phyloP scores from a whole-genome alignment of 208 protist species.

The Leishmania braziliensis region DNA sequence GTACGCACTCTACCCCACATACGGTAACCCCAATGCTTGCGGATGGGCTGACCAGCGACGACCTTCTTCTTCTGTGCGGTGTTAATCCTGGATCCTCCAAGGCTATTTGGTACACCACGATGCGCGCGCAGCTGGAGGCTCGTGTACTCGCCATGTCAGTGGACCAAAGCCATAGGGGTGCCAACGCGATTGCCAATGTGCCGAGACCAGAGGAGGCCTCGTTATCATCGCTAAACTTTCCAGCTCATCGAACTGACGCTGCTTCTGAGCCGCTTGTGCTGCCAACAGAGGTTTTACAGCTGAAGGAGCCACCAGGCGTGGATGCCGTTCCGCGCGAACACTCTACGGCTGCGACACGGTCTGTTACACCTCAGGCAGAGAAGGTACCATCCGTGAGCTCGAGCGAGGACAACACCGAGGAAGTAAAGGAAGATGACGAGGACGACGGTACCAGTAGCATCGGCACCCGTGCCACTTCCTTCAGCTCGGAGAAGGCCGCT shows the following conservation, averaged over 20 bases:
- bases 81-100: conserved; percentile 45
- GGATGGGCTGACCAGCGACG: conserved; percentile 44
- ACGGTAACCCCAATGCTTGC: neutral
- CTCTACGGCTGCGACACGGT: neutral
- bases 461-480: neutral
- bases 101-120: conserved; percentile 47
- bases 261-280: neutral
- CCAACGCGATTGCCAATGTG: neutral
- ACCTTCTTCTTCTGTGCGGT: conserved; percentile 59
- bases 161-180: neutral
- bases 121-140: conserved; percentile 27
- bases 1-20: neutral
- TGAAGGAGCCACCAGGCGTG: neutral
- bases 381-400: neutral
- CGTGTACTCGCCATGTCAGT: neutral
- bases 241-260: neutral
- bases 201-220: neutral
- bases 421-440: conserved; percentile 1
- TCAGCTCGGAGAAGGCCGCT: neutral
- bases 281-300: neutral
- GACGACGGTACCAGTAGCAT: conserved; percentile 1
- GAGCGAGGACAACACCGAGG: neutral
- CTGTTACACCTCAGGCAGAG: neutral
- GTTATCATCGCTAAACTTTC: neutral
- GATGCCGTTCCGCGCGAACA: neutral